Percentiles rank a stretch among this genome's conserved stretches.
Conservation (phyloP, 2,329 filamentous ascomycete genomes). For the Monilinia polystroma region DNA sequence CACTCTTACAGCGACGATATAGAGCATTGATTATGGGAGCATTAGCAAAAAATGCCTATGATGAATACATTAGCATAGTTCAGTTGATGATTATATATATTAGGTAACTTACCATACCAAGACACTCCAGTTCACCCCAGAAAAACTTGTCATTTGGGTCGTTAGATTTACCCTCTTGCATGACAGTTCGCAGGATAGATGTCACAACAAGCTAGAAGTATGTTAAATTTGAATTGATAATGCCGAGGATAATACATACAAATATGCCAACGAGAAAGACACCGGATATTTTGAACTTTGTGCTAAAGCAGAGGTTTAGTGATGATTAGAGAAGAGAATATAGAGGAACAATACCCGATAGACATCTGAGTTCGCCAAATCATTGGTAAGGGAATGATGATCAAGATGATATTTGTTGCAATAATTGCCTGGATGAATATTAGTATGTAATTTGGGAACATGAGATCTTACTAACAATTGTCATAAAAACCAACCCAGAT, state of each 20-base stretch:
- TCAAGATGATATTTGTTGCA: conserved; percentile 27
- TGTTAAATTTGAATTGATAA: neutral
- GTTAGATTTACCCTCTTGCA: neutral
- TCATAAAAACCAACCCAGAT: neutral
- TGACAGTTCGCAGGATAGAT: conserved; percentile 16
- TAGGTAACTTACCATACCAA: conserved; percentile 26
- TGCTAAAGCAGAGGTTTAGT: conserved; percentile 2
- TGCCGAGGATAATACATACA: conserved; percentile 20
- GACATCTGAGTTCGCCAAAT: conserved; percentile 26
- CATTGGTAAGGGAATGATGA: conserved; percentile 30
- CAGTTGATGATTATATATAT: neutral
- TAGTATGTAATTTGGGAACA: neutral
- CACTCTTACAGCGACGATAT: conserved; percentile 25
- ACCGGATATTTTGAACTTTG: conserved; percentile 25
- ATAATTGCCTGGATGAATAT: conserved; percentile 26
- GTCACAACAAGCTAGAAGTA: conserved; percentile 26
- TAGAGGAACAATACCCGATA: conserved; percentile 18
- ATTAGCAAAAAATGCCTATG: conserved; percentile 32
- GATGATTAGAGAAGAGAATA: neutral
- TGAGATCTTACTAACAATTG: neutral
- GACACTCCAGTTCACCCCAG: conserved; percentile 30
- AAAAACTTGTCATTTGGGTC: neutral
- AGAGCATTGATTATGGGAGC: conserved; percentile 32
- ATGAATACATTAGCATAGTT: neutral
- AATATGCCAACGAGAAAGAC: conserved; percentile 29